Base-by-base conservation (phyloP, 1,284 basidiomycete genomes). In the Naganishia cerealis region DNA sequence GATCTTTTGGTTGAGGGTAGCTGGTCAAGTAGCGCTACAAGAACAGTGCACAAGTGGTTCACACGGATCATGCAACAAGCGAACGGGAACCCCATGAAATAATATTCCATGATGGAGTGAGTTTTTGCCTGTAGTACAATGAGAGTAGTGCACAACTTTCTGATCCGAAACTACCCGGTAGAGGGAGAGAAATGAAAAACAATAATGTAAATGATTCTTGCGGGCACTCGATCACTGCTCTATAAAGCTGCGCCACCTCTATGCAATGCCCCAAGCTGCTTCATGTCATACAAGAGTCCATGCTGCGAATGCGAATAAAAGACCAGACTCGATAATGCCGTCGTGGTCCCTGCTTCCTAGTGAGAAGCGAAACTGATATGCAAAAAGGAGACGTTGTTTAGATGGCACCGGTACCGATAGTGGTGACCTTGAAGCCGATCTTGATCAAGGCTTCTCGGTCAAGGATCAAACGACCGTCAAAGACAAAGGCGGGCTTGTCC, bases 401-500 rank as follows among this genome's bases (percentile, higher is more conserved):
- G 50, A 63, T 33, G 50, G 61, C 80, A 63, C 78, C 79, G 57
- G 78, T 78, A 73, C 80, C 80, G 72, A 81, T 81, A 69, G 79
- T 79, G 66, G 78, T 73, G 69, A 95, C 95, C 55, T 89, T 90
- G 87, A 98, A 99, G 55, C 95, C 95, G 75, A 98, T 95, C 78
- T 87, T 80, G 74, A 86, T 86, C 71, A 99, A 84, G 78, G 86
- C 85, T 67, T 88, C 87, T 15, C 87, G 87, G 78, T 98, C 90
- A 66, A 97, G 84, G 75, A 98, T 81, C 71, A 67, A 43, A 52
- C 94, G 86, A 3, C 93, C 94, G 76, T 99, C 95, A 76, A 98
- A 98, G 72, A 96, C 85, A 77, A 95, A 94, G 12, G 92, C 92
- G 42, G 95, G 95, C 85, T 98, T 97, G 78, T 90, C 90, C 92